These are phyloP conservation scores for Aspergillus intermedius DNA, from an alignment of 2,329 filamentous ascomycete species.

Conservation along the genomic window DNA sequence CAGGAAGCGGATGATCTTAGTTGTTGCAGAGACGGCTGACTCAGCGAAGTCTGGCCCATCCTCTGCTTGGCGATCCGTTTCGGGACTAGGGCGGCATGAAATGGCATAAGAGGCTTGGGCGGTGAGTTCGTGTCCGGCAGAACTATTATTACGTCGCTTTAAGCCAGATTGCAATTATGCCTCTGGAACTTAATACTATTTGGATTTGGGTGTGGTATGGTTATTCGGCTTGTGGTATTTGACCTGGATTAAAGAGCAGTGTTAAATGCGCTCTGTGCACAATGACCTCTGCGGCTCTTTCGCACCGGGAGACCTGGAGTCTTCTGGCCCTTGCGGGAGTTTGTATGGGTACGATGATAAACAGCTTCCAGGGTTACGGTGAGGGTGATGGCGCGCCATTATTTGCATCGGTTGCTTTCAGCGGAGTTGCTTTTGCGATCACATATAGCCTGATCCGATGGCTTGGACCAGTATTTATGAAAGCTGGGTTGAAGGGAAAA, in stretches of 20 bases:
- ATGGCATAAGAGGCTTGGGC: neutral
- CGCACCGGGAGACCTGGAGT: conserved; percentile 49
- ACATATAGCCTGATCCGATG: conserved; percentile 84
- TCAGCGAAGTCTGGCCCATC: neutral
- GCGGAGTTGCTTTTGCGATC: conserved; percentile 72
- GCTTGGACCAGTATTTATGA: conserved; percentile 85
- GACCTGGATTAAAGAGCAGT: neutral
- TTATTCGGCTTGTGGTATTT: neutral
- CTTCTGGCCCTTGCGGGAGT: conserved; percentile 59
- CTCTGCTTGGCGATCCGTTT: conserved; percentile 1
- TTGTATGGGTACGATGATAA: conserved; percentile 65
- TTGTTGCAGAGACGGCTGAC: neutral
- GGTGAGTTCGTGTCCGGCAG: neutral
- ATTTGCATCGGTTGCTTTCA: conserved; percentile 80
- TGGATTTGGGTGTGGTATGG: neutral
- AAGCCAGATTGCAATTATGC: neutral
- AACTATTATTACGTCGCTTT: neutral
- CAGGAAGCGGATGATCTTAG: neutral
- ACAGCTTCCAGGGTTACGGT: conserved; percentile 62
- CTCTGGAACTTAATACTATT: neutral
- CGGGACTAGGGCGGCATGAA: neutral
- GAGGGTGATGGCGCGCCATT: conserved; percentile 79
- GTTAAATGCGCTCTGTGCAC: conserved; percentile 3
- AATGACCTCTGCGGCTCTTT: conserved; percentile 39
- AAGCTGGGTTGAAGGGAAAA: conserved; percentile 78